Evolutionary conservation across 2,329 filamentous ascomycete genomes (phyloP).

Genomic region (Colletotrichum liaoningense): DNA sequence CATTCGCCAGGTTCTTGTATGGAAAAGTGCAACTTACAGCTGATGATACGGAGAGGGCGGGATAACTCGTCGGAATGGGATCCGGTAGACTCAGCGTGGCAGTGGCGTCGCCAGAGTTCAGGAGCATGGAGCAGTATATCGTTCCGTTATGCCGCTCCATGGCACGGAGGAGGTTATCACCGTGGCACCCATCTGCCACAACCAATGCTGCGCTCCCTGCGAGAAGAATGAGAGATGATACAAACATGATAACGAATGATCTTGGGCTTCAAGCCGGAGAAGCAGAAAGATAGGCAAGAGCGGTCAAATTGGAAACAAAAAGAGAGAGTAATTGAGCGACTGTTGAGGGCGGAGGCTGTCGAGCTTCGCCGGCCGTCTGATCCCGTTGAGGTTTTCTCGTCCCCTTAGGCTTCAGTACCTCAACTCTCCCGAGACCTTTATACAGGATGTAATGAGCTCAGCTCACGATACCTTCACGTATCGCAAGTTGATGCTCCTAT

Average conservation of each 20-base stretch:
- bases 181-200: slow-evolving; percentile 24
- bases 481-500: background rate
- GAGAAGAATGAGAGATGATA: background rate
- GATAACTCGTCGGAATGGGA: slow-evolving; percentile 19
- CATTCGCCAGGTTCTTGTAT: too few relatives aligned
- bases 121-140: slow-evolving; percentile 27
- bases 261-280: background rate
- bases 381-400: background rate
- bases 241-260: background rate
- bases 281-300: too few relatives aligned
- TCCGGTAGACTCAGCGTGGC: background rate
- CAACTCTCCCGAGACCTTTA: slow-evolving; percentile 7
- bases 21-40: slow-evolving; percentile 30
- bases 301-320: too few relatives aligned
- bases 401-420: background rate
- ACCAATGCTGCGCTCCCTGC: background rate
- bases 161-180: slow-evolving; percentile 33
- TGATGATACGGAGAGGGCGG: background rate
- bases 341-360: background rate
- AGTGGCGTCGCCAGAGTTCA: background rate
- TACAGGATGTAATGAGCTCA: background rate
- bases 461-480: background rate
- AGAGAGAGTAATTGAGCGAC: background rate
- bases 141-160: slow-evolving; percentile 28
- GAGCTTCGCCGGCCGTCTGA: background rate